phyloP scores from a whole-genome alignment of 192 early-diverging fungal species.

The Linnemannia hyalina region DNA sequence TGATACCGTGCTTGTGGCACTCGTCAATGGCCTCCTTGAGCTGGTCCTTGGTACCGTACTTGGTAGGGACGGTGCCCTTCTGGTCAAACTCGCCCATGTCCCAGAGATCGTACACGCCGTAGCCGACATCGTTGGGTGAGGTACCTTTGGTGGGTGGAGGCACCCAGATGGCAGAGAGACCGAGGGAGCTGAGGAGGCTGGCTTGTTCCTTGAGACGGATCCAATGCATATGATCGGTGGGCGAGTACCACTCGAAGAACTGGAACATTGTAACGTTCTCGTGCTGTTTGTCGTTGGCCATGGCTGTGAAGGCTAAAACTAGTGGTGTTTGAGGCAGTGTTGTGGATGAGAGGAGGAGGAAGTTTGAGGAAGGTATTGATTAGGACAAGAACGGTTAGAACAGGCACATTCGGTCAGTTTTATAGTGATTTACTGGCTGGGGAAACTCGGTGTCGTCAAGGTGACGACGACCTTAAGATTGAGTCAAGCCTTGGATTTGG shows the following conservation, averaged over 20 bases:
- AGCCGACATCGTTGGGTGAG: constrained; percentile 55
- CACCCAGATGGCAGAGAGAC: constrained; percentile 63
- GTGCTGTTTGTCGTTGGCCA: constrained; percentile 17
- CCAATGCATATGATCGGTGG: constrained; percentile 39
- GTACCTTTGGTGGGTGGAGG: constrained; percentile 63
- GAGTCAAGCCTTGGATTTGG: no score
- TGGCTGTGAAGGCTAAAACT: neutral
- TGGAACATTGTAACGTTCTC: constrained; percentile 38
- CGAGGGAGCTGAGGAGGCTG: constrained; percentile 47
- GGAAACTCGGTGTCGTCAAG: no score
- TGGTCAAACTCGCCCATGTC: constrained; percentile 66
- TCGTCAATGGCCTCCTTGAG: constrained; percentile 58
- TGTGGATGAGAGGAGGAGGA: neutral
- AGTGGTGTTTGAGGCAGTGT: neutral
- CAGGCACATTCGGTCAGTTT: neutral
- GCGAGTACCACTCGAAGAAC: constrained; percentile 38
- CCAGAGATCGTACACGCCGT: constrained; percentile 64
- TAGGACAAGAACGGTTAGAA: constrained; percentile 20
- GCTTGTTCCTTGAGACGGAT: constrained; percentile 58
- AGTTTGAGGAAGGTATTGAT: neutral
- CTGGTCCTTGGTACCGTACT: constrained; percentile 63
- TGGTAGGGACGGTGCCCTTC: constrained; percentile 60
- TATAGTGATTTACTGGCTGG: neutral
- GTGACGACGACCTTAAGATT: no score
- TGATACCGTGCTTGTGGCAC: constrained; percentile 41